Percentiles rank a stretch among this genome's conserved stretches.
Conservation (phyloP, 2,329 filamentous ascomycete genomes). For the Delphinella strobiligena region DNA sequence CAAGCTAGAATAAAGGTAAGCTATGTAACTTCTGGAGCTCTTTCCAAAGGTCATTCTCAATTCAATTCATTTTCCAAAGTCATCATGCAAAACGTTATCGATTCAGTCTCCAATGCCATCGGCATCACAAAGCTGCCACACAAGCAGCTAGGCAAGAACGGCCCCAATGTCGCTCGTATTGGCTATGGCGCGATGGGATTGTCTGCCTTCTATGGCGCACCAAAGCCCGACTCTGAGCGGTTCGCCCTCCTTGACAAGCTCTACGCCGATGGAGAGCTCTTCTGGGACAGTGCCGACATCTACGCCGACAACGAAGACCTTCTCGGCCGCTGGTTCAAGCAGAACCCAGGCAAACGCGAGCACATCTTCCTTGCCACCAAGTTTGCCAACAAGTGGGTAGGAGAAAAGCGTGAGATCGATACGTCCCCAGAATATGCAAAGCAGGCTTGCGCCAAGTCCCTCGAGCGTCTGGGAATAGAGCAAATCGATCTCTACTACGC, state of each 20-base stretch:
- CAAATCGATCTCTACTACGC: conserved; percentile 33
- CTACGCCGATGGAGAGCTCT: conserved; percentile 37
- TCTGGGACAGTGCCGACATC: conserved; percentile 37
- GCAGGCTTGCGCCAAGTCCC: conserved; percentile 26
- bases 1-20: no score
- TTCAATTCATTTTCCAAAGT: not conserved
- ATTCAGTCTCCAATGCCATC: conserved; percentile 12
- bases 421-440: conserved; percentile 29
- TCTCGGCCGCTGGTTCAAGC: conserved; percentile 27
- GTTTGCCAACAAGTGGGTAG: conserved; percentile 33
- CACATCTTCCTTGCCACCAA: conserved; percentile 42
- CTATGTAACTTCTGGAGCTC: no score
- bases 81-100: conserved; percentile 11
- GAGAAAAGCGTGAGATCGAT: conserved; percentile 28
- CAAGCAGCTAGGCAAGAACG: conserved; percentile 39
- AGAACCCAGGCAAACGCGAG: conserved; percentile 34
- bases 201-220: conserved; percentile 33
- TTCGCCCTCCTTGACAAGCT: conserved; percentile 40
- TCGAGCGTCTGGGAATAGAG: conserved; percentile 26
- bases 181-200: conserved; percentile 46
- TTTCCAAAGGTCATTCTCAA: no score
- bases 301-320: conserved; percentile 33
- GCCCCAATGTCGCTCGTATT: conserved; percentile 37
- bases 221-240: conserved; percentile 38
- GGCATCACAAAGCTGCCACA: conserved; percentile 24